phyloP scores from a whole-genome alignment of 139 green algal species.

The Chlorella sp. region DNA sequence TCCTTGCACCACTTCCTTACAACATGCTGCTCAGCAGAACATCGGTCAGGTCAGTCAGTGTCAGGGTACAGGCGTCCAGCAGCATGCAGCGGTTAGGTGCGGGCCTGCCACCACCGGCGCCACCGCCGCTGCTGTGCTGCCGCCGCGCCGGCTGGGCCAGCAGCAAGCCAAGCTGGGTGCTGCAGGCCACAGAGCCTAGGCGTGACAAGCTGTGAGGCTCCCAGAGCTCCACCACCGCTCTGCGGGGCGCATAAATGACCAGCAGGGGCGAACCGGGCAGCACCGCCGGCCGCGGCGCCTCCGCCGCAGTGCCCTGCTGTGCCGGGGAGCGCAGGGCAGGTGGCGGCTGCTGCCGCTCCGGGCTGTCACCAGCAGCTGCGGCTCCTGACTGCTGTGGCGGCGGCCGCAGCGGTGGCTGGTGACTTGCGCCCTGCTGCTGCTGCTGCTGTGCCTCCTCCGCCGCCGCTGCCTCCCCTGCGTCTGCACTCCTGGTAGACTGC shows the following conservation, averaged over 20 bases:
- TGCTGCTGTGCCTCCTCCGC: not conserved
- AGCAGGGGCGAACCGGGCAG: conserved; percentile 33
- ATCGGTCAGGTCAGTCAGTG: conserved; percentile 1
- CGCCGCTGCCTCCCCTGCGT: not conserved
- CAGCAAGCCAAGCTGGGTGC: conserved; percentile 3
- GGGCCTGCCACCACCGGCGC: not conserved
- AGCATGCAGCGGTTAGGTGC: conserved; percentile 1
- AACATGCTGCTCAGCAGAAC: not conserved
- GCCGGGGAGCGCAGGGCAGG: too few species aligned
- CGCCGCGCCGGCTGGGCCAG: conserved; percentile 22
- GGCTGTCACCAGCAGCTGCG: too few species aligned
- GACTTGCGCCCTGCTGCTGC: not conserved
- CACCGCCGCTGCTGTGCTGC: not conserved
- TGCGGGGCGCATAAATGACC: conserved; percentile 58
- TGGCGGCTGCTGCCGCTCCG: too few species aligned
- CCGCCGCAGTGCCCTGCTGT: too few species aligned
- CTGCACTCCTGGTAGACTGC: not conserved
- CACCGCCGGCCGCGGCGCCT: too few species aligned
- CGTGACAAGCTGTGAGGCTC: conserved; percentile 13
- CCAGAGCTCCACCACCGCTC: conserved; percentile 57
- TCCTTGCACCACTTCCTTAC: not conserved
- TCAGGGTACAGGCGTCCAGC: not conserved
- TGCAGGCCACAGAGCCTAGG: conserved; percentile 11
- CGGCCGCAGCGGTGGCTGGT: not conserved
- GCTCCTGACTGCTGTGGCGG: too few species aligned